Evolutionary conservation across 768 basidiomycete genomes (phyloP).

Genomic region (Boletus sp.): DNA sequence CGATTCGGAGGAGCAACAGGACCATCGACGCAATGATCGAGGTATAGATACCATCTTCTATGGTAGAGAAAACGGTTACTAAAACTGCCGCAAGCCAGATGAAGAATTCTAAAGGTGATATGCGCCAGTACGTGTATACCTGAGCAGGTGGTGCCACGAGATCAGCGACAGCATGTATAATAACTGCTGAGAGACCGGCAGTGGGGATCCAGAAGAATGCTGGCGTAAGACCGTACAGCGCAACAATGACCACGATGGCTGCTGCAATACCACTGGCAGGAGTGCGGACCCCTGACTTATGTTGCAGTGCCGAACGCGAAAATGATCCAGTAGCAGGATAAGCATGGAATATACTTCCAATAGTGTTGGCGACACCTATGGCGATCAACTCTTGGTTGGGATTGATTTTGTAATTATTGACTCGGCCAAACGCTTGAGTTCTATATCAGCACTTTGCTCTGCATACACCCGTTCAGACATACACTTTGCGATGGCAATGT

Average conservation of each 20-base stretch:
- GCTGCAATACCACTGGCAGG: conserved; percentile 86
- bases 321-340: conserved; percentile 99
- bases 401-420: conserved; percentile 93
- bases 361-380: conserved; percentile 93
- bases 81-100: conserved; percentile 87
- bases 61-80: conserved; percentile 88
- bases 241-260: conserved; percentile 86
- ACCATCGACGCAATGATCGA: conserved; percentile 78
- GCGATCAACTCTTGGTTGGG: conserved; percentile 96
- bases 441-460: conserved; percentile 8
- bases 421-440: conserved; percentile 80
- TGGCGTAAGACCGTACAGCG: conserved; percentile 89
- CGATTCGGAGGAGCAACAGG: conserved; percentile 82
- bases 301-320: conserved; percentile 95
- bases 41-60: conserved; percentile 90
- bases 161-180: conserved; percentile 90
- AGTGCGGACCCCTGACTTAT: conserved; percentile 96
- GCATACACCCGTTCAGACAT: conserved; percentile 23
- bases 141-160: conserved; percentile 81
- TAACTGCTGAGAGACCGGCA: conserved; percentile 85
- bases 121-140: conserved; percentile 89
- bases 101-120: conserved; percentile 88
- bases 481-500: conserved; percentile 97
- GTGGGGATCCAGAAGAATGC: conserved; percentile 91
- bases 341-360: conserved; percentile 86